Evolutionary conservation across 1,139 yeast genomes (phyloP).

Genomic region (Hansenula lynferdii): DNA sequence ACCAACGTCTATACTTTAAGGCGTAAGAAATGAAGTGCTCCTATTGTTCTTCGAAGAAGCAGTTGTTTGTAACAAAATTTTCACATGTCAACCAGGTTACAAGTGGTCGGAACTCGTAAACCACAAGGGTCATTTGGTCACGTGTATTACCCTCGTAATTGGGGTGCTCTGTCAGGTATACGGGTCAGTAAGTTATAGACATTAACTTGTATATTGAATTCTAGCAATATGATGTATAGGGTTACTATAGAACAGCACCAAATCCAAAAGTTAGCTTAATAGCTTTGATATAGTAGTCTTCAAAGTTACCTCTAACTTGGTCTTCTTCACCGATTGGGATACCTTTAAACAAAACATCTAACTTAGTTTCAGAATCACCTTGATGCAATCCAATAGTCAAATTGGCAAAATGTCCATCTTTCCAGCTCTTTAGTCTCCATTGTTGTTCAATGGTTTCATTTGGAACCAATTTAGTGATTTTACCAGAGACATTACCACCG

Average conservation of each 20-base stretch:
- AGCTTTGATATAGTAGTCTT: constrained; percentile 80
- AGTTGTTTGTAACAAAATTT: background rate
- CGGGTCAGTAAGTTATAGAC: too few relatives aligned
- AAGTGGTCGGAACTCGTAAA: constrained; percentile 1
- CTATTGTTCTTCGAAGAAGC: too few relatives aligned
- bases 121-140: too few relatives aligned
- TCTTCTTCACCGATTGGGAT: constrained; percentile 97
- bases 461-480: constrained; percentile 53
- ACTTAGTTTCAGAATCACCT: constrained; percentile 76
- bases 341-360: constrained; percentile 81
- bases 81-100: constrained; percentile 1
- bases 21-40: too few relatives aligned
- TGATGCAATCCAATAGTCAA: constrained; percentile 64
- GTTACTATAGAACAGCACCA: constrained; percentile 69
- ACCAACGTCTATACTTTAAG: too few relatives aligned
- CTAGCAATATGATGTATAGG: too few relatives aligned
- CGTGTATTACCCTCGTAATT: too few relatives aligned
- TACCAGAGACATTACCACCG: constrained; percentile 86
- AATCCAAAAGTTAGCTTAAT: constrained; percentile 91
- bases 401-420: constrained; percentile 70
- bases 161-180: too few relatives aligned
- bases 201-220: too few relatives aligned
- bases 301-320: constrained; percentile 76
- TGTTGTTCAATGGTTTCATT: constrained; percentile 59
- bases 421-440: constrained; percentile 93